These are phyloP conservation scores for Cercospora beticola DNA, from an alignment of 2,329 filamentous ascomycete species.

Conservation along the genomic window DNA sequence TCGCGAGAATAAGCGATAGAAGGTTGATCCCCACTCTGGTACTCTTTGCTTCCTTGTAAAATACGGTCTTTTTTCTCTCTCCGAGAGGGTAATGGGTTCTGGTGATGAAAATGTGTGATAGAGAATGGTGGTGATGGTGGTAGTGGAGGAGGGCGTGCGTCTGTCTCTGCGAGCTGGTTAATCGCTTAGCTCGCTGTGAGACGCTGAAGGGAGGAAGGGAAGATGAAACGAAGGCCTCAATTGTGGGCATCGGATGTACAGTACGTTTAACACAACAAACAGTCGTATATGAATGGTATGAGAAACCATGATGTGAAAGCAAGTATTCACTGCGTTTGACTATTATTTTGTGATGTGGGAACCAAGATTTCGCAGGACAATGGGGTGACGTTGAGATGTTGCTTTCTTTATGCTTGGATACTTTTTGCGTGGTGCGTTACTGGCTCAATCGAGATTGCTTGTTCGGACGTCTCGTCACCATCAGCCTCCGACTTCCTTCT, in stretches of 20 bases:
- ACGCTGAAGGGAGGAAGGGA: neutral
- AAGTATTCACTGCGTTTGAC: neutral
- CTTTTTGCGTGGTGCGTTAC: neutral
- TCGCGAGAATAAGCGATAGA: constrained; percentile 2
- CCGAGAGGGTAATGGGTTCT: neutral
- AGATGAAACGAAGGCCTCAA: neutral
- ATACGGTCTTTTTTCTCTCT: neutral
- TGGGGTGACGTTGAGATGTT: neutral
- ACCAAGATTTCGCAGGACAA: neutral
- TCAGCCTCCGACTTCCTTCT: neutral
- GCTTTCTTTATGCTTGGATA: neutral
- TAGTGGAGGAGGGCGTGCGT: neutral
- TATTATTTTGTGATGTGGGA: too few species aligned
- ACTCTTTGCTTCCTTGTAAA: neutral
- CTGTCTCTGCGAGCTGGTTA: neutral
- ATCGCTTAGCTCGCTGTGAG: neutral
- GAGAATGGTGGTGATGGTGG: neutral
- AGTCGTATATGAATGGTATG: neutral
- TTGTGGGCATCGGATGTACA: constrained; percentile 1
- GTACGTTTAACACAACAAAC: neutral
- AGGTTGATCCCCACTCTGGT: constrained; percentile 4
- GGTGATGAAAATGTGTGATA: neutral
- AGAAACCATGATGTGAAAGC: neutral
- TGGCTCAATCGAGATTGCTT: neutral
- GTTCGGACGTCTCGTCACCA: neutral